A percentile compares a stretch with the other conserved stretches of the same genome.
phyloP scores from a whole-genome alignment of 352 stramenopile species.

The Phytophthora ohioensis region DNA sequence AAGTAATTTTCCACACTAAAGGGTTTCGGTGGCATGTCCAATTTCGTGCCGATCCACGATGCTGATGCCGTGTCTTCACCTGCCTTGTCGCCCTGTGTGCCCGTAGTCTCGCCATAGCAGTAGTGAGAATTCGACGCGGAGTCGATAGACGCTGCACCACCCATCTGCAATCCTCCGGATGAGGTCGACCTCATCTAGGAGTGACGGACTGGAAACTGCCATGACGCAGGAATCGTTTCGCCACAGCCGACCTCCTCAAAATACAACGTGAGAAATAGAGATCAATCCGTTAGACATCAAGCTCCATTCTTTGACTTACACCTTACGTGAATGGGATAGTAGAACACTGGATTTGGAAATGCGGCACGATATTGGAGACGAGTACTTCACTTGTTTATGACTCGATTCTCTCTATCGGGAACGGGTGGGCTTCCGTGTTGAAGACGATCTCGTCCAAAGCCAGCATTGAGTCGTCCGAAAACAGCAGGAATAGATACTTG shows the following conservation, averaged over 20 bases:
- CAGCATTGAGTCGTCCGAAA: constrained; percentile 86
- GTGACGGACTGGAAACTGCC: constrained; percentile 20
- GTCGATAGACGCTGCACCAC: constrained; percentile 36
- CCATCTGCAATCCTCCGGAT: constrained; percentile 26
- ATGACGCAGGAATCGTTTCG: constrained; percentile 22
- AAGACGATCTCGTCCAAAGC: constrained; percentile 88
- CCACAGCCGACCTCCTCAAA: constrained; percentile 5
- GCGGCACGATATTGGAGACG: constrained; percentile 21
- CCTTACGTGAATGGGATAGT: constrained; percentile 1
- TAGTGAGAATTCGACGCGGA: constrained; percentile 22
- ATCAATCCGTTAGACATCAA: constrained; percentile 24
- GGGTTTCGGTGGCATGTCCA: constrained; percentile 65
- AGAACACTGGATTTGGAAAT: constrained; percentile 22
- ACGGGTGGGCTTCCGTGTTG: constrained; percentile 90
- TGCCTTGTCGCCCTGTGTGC: constrained; percentile 10
- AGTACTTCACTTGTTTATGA: constrained; percentile 29
- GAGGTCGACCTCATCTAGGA: constrained; percentile 25
- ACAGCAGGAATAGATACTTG: constrained; percentile 95
- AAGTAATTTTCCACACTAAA: constrained; percentile 71
- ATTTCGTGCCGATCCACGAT: constrained; percentile 60
- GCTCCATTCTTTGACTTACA: constrained; percentile 19
- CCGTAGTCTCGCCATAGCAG: constrained; percentile 29
- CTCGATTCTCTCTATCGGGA: constrained; percentile 55
- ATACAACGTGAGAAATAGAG: constrained; percentile 32
- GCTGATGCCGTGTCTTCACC: background rate